Evolutionary conservation across 495 filamentous ascomycete species (phyloP), one percentile per base, ranked within the genome.

Genomic region (Aspergillus sclerotiicarbonarius): DNA sequence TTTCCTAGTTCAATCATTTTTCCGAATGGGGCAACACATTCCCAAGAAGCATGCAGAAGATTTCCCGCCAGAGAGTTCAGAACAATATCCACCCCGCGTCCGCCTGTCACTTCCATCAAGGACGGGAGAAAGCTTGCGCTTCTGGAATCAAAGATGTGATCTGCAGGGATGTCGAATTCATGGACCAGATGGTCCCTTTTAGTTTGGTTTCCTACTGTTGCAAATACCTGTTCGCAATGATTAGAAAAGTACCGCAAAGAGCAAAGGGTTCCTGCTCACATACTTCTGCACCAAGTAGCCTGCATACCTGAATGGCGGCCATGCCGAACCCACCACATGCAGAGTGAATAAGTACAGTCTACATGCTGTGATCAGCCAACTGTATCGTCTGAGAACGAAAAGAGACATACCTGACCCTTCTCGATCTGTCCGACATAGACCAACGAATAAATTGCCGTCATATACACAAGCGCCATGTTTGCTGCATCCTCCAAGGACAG

Each of bases 11-110:
- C 83, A 39, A 85, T 65, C 47, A 83, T 72, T 1, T 62, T 71
- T 8, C 82, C 82, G 59, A 79, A 79, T 12, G 75, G 70, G 0
- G 73, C 82, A 31, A 84, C 71, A 60, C 77, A 81, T 15, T 76
- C 63, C 80, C 81, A 84, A 0, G 76, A 74, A 20, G 70, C 71
- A 39, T 74, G 71, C 0, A 78, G 64, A 0, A 78, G 55, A 49
- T 78, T 74, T 13, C 74, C 76, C 7, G 76, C 68, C 18, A 82
- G 67, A 32, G 76, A 75, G 50, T 82, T 79, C 32, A 83, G 64
- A 4, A 81, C 74, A 5, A 83, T 62, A 41, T 82, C 77, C 35
- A 82, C 76, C 5, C 82, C 80, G 8, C 52, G 57, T 10, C 75
- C 69, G 12, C 70, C 44, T 0, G 82, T 88, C 13, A 67, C 67